These are phyloP conservation scores for Francoa sonchifolia DNA, from an alignment of 441 rosid genomes.

Conservation along the genomic window DNA sequence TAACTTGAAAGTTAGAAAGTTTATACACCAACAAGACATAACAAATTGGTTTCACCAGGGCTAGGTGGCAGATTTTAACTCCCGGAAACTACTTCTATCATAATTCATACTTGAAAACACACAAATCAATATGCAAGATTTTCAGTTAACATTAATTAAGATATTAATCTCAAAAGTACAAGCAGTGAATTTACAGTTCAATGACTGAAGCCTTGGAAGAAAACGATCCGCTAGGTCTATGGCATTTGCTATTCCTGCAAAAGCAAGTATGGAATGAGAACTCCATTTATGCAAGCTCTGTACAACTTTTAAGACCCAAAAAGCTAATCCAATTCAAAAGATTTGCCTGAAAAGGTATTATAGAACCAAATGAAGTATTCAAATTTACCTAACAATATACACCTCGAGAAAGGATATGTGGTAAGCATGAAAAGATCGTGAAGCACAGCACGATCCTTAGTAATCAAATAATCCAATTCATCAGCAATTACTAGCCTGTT, in stretches of 20 bases:
- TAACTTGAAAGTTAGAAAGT: background rate
- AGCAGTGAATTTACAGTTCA: too few species aligned
- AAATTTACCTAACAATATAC: slow-evolving; percentile 84
- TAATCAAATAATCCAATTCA: slow-evolving; percentile 82
- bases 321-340: background rate
- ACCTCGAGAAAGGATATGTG: slow-evolving; percentile 60
- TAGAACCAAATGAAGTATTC: slow-evolving; percentile 3
- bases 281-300: background rate
- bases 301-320: background rate
- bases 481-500: slow-evolving; percentile 64
- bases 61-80: background rate
- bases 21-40: background rate
- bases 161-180: too few species aligned
- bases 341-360: background rate
- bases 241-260: slow-evolving; percentile 80
- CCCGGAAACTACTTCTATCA: background rate
- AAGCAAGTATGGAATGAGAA: background rate
- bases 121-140: too few species aligned
- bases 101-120: too few species aligned
- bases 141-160: too few species aligned
- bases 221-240: slow-evolving; percentile 73
- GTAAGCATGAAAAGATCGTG: slow-evolving; percentile 91
- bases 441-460: slow-evolving; percentile 72
- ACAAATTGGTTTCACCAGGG: background rate
- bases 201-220: slow-evolving; percentile 65